phyloP scores from a whole-genome alignment of 768 basidiomycete genomes.

The Suillus sp. region DNA sequence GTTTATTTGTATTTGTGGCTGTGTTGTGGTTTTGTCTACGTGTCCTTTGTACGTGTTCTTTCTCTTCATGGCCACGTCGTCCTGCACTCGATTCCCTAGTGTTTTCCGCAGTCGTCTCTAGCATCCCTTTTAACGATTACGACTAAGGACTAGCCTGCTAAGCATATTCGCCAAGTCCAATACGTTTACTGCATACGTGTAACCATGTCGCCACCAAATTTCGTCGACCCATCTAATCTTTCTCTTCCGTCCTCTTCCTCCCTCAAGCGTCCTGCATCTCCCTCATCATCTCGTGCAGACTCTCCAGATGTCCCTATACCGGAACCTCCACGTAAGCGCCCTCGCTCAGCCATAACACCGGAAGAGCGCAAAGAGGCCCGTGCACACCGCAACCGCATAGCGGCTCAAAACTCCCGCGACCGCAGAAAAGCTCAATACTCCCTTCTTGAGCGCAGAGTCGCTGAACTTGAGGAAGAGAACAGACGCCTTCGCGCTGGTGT shows the following conservation, averaged over 20 bases:
- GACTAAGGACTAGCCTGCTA: neutral
- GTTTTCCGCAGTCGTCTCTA: slow-evolving; percentile 1
- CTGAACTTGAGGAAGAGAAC: slow-evolving; percentile 85
- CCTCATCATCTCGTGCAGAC: slow-evolving; percentile 24
- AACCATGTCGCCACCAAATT: slow-evolving; percentile 28
- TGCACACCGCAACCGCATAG: slow-evolving; percentile 90
- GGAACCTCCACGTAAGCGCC: slow-evolving; percentile 72
- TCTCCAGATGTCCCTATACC: slow-evolving; percentile 19
- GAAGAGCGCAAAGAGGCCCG: slow-evolving; percentile 88
- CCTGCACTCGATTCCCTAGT: slow-evolving; percentile 13
- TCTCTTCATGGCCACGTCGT: slow-evolving; percentile 26
- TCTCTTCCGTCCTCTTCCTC: slow-evolving; percentile 42
- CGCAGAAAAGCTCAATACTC: slow-evolving; percentile 83
- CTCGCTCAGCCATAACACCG: slow-evolving; percentile 59
- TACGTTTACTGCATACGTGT: slow-evolving; percentile 8
- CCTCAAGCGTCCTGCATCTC: slow-evolving; percentile 31
- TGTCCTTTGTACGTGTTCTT: slow-evolving; percentile 32
- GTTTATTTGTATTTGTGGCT: slow-evolving; percentile 29
- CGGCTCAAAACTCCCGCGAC: slow-evolving; percentile 92
- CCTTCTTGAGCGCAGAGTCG: slow-evolving; percentile 65
- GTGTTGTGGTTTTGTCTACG: slow-evolving; percentile 32
- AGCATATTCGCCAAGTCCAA: slow-evolving; percentile 2
- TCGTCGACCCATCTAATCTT: slow-evolving; percentile 42
- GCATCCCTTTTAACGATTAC: neutral
- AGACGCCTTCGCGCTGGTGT: slow-evolving; percentile 63